Evolutionary conservation across 257 asterid species (phyloP).

Genomic region (Primulina eburnea): DNA sequence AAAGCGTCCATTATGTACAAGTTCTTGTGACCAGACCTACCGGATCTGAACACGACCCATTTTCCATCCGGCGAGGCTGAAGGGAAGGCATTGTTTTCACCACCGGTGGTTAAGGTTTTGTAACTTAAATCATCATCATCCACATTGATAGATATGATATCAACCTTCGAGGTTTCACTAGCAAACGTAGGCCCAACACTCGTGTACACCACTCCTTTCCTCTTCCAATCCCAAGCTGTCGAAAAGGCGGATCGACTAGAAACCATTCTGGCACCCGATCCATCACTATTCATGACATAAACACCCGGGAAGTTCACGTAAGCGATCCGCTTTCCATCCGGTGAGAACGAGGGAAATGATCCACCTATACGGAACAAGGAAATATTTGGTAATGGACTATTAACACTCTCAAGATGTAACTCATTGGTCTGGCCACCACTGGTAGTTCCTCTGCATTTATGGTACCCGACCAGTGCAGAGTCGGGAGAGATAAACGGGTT

Average conservation of each 20-base stretch:
- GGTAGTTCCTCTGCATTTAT: conserved; percentile 56
- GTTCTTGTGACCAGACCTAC: conserved; percentile 81
- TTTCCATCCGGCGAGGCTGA: conserved; percentile 91
- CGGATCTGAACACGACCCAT: conserved; percentile 83
- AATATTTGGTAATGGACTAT: conserved; percentile 45
- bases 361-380: conserved; percentile 77
- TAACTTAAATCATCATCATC: conserved; percentile 52
- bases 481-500: conserved; percentile 82
- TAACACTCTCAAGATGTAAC: conserved; percentile 55
- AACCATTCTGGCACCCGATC: conserved; percentile 60
- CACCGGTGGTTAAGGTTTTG: conserved; percentile 54
- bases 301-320: conserved; percentile 59
- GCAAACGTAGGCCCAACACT: conserved; percentile 73
- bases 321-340: conserved; percentile 63
- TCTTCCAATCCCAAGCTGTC: conserved; percentile 79
- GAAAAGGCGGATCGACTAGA: conserved; percentile 45
- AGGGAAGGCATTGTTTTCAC: conserved; percentile 80
- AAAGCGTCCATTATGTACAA: conserved; percentile 81
- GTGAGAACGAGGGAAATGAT: conserved; percentile 81
- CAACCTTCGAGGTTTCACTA: conserved; percentile 68
- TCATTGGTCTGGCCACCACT: conserved; percentile 30
- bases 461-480: conserved; percentile 60
- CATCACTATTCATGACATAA: conserved; percentile 68
- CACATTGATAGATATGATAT: conserved; percentile 64
- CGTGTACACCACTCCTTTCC: conserved; percentile 79